Percentiles rank a stretch among this genome's conserved stretches.
phyloP scores from a whole-genome alignment of 1,139 yeast species.

The Scheffersomyces insectosa region DNA sequence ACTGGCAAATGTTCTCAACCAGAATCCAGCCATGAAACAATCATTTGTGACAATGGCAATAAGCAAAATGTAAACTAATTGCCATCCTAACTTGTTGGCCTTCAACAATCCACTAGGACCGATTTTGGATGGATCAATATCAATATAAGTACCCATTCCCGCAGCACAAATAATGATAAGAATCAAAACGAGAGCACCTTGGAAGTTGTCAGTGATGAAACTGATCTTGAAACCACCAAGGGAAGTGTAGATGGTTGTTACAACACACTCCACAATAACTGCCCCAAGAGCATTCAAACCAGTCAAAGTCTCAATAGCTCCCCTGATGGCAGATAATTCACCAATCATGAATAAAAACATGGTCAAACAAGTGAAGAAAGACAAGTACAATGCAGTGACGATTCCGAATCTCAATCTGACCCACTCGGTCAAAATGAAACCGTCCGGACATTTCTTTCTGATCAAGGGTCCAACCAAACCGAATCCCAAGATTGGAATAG shows the following conservation, averaged over 20 bases:
- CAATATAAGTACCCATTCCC: conserved; percentile 77
- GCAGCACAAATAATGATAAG: conserved; percentile 70
- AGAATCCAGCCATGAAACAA: conserved; percentile 86
- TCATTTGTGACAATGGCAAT: conserved; percentile 91
- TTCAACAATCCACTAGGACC: conserved; percentile 66
- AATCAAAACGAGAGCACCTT: conserved; percentile 72
- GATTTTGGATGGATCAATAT: conserved; percentile 64
- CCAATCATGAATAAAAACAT: conserved; percentile 87
- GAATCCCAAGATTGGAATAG: conserved; percentile 81
- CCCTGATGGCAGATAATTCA: conserved; percentile 78
- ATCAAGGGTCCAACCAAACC: conserved; percentile 82
- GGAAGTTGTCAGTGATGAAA: conserved; percentile 84
- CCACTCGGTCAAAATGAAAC: conserved; percentile 96
- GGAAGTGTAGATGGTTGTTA: conserved; percentile 83
- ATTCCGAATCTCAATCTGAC: conserved; percentile 78
- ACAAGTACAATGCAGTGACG: conserved; percentile 69
- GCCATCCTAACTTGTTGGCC: conserved; percentile 81
- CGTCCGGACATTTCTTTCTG: conserved; percentile 79
- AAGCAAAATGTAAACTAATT: conserved; percentile 76
- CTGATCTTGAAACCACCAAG: conserved; percentile 91
- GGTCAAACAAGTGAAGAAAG: conserved; percentile 81
- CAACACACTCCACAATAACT: conserved; percentile 82
- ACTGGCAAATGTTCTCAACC: conserved; percentile 94
- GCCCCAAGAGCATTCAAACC: conserved; percentile 80
- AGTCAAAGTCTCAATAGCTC: conserved; percentile 75